Conservation (phyloP, 352 stramenopile genomes). For the Globisporangium radiosum region DNA sequence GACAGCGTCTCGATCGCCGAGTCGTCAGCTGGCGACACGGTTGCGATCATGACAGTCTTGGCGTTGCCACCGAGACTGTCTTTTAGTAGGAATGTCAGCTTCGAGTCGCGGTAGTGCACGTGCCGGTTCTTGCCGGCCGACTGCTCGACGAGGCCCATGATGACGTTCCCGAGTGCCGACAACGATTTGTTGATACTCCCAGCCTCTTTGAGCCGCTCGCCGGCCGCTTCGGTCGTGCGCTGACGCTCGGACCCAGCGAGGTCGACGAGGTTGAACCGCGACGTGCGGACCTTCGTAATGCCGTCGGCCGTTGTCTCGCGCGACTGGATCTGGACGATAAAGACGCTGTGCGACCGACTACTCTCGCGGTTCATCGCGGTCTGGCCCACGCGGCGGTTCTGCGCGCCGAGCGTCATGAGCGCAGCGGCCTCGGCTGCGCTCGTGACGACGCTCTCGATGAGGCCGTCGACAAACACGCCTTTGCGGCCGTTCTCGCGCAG, state of each 20-base stretch:
- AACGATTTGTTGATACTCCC: conserved; percentile 96
- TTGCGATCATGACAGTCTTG: conserved; percentile 85
- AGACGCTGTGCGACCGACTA: conserved; percentile 81
- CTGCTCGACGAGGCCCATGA: conserved; percentile 84
- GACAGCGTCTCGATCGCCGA: conserved; percentile 82
- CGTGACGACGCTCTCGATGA: conserved; percentile 69
- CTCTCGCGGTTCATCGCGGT: conserved; percentile 85
- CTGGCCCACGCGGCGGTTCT: conserved; percentile 73
- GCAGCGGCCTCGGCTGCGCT: conserved; percentile 59
- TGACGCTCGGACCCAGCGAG: conserved; percentile 97
- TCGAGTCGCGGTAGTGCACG: conserved; percentile 82
- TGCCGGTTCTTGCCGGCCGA: conserved; percentile 74
- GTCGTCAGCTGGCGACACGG: conserved; percentile 75
- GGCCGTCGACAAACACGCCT: conserved; percentile 68
- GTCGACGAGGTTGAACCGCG: conserved; percentile 97
- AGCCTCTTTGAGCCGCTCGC: conserved; percentile 94
- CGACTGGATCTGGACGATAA: conserved; percentile 74
- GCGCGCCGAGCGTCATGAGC: conserved; percentile 66
- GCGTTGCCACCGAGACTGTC: conserved; percentile 82
- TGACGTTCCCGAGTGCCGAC: conserved; percentile 94
- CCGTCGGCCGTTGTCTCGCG: conserved; percentile 50
- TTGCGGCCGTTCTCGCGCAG: conserved; percentile 69
- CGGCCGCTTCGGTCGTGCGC: conserved; percentile 92
- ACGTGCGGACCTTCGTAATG: conserved; percentile 65
- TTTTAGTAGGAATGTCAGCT: conserved; percentile 81